Percentiles rank a stretch among this genome's conserved stretches.
phyloP scores from a whole-genome alignment of 2,329 filamentous ascomycete species.

The Arthrinium puccinioides region DNA sequence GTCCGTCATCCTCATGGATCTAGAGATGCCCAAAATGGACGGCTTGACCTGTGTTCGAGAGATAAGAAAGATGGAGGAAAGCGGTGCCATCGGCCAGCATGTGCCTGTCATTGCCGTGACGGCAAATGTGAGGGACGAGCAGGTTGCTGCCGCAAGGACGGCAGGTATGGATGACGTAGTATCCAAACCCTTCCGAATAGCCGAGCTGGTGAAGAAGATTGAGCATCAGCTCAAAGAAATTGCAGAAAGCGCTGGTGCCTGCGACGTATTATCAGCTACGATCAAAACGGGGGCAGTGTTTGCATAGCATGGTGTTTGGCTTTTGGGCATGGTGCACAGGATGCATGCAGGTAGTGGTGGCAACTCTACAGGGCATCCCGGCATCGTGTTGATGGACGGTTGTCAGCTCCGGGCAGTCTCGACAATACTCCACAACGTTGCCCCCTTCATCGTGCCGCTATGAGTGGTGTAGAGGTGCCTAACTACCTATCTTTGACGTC shows the following conservation, averaged over 20 bases:
- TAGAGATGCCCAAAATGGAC: conserved; percentile 44
- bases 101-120: conserved; percentile 40
- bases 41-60: conserved; percentile 32
- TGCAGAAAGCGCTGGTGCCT: not conserved
- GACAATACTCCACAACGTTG: no score
- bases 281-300: no score
- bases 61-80: conserved; percentile 29
- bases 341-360: no score
- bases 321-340: no score
- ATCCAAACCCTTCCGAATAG: conserved; percentile 48
- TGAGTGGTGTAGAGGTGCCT: no score
- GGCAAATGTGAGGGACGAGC: conserved; percentile 35
- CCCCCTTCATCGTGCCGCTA: no score
- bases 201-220: conserved; percentile 36
- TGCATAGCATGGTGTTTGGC: no score
- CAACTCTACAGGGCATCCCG: no score
- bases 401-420: no score
- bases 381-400: no score
- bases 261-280: no score
- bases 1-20: conserved; percentile 36
- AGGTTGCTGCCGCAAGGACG: conserved; percentile 26
- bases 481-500: no score
- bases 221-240: conserved; percentile 16
- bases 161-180: conserved; percentile 45
- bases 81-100: conserved; percentile 22